These are phyloP conservation scores for Cyberlindnera mississippiensis DNA, from an alignment of 805 yeast species.

Conservation along the genomic window DNA sequence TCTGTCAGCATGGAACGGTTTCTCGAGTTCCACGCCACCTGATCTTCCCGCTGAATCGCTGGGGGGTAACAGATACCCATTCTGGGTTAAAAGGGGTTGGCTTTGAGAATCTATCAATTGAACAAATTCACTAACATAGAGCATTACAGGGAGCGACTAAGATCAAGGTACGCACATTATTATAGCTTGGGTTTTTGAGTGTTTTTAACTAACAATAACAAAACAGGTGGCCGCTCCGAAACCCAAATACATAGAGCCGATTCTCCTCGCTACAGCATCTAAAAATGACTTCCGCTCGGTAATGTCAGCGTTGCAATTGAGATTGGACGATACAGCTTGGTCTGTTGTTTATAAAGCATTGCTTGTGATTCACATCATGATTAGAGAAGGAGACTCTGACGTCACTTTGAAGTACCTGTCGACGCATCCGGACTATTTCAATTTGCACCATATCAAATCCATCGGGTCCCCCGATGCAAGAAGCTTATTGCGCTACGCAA, in stretches of 20 bases:
- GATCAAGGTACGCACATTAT: constrained; percentile 43
- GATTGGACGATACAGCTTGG: constrained; percentile 84
- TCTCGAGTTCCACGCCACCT: no score
- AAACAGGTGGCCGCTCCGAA: constrained; percentile 90
- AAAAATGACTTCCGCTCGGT: constrained; percentile 56
- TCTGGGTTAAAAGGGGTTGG: no score
- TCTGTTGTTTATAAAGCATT: constrained; percentile 84
- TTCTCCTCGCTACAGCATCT: constrained; percentile 47
- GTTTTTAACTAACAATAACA: constrained; percentile 2
- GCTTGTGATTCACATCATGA: constrained; percentile 83
- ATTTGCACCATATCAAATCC: constrained; percentile 37
- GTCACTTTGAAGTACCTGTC: constrained; percentile 62
- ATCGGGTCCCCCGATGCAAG: constrained; percentile 43
- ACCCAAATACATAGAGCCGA: constrained; percentile 92
- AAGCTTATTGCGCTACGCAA: constrained; percentile 60
- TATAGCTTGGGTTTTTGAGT: no score
- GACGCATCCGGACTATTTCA: constrained; percentile 47
- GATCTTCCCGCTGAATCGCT: no score
- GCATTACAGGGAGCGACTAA: constrained; percentile 57
- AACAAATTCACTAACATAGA: constrained; percentile 9
- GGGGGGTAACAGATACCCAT: no score
- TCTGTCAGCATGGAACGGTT: no score
- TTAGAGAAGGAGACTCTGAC: constrained; percentile 84
- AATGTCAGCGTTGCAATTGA: constrained; percentile 54
- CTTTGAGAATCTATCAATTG: no score